Evolutionary conservation across 768 basidiomycete genomes (phyloP).

Genomic region (Termitomyces sp.): DNA sequence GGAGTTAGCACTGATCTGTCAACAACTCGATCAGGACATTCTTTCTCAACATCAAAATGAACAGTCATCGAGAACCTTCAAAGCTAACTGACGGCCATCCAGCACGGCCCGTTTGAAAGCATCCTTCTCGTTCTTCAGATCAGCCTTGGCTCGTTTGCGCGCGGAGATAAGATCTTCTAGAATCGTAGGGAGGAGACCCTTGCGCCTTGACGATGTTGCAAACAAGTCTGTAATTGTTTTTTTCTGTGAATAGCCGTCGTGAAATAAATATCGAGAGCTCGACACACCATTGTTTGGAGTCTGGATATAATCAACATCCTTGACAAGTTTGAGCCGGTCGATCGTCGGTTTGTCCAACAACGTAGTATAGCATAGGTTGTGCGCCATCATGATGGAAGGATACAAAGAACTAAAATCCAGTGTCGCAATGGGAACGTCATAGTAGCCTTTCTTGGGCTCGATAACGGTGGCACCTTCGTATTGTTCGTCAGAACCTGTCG

Average conservation of each 20-base stretch:
- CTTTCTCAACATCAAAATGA: background rate
- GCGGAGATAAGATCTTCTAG: slow-evolving; percentile 92
- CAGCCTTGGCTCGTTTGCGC: slow-evolving; percentile 91
- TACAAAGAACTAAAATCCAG: slow-evolving; percentile 98
- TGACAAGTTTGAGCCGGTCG: slow-evolving; percentile 69
- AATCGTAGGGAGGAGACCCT: slow-evolving; percentile 88
- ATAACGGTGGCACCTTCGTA: slow-evolving; percentile 99
- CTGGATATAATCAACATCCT: slow-evolving; percentile 86
- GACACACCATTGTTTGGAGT: slow-evolving; percentile 89
- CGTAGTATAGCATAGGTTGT: slow-evolving; percentile 97
- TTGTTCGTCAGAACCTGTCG: slow-evolving; percentile 82
- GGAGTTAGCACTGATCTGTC: slow-evolving; percentile 94
- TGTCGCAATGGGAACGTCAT: slow-evolving; percentile 94
- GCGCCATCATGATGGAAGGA: slow-evolving; percentile 99
- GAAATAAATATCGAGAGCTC: background rate
- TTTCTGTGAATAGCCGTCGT: background rate
- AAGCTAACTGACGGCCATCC: slow-evolving; percentile 93
- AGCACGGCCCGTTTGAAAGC: slow-evolving; percentile 96
- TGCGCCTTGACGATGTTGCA: slow-evolving; percentile 62
- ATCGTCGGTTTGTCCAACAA: slow-evolving; percentile 79
- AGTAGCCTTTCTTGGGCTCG: slow-evolving; percentile 94
- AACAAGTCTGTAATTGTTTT: slow-evolving; percentile 65
- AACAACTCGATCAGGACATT: background rate
- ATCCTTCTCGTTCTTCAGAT: slow-evolving; percentile 94
- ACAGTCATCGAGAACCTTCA: slow-evolving; percentile 58